Conservation (phyloP, 75 land plant species). For the Sequoiadendron giganteum region DNA sequence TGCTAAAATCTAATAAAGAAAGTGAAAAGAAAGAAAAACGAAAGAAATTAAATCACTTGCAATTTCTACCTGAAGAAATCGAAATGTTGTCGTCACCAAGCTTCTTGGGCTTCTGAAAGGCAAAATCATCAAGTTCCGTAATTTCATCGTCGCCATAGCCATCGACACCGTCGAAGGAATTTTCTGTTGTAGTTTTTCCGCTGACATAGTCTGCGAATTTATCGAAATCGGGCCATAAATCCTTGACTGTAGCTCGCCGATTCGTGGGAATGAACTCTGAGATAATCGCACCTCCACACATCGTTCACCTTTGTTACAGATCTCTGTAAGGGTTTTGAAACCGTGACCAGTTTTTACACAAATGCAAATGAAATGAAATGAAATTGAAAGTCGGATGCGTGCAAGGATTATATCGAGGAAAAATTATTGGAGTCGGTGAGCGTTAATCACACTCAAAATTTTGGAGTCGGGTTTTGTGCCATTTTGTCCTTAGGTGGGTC, state of each 20-base stretch:
- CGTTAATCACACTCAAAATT: not conserved
- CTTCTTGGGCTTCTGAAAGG: not conserved
- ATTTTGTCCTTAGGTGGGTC: not conserved
- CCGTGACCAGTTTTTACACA: not conserved
- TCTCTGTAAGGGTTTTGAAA: not conserved
- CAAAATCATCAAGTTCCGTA: not conserved
- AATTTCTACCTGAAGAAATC: not conserved
- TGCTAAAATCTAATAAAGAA: not conserved
- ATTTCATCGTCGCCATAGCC: not conserved
- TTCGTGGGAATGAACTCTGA: not conserved
- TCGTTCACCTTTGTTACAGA: not conserved
- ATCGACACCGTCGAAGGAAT: not conserved
- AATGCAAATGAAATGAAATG: not conserved
- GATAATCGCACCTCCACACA: not conserved
- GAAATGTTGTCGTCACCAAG: not conserved
- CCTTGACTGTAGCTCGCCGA: not conserved
- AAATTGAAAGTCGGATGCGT: not conserved
- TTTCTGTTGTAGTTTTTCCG: not conserved
- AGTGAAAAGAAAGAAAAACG: not conserved
- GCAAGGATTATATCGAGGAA: not conserved
- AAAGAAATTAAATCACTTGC: not conserved
- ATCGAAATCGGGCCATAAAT: conserved; percentile 5
- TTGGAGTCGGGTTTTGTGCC: too few species aligned
- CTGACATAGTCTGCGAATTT: not conserved
- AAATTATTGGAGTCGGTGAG: not conserved